Evolutionary conservation across 495 filamentous ascomycete species (phyloP).

Genomic region (Diplogelasinospora grovesii): DNA sequence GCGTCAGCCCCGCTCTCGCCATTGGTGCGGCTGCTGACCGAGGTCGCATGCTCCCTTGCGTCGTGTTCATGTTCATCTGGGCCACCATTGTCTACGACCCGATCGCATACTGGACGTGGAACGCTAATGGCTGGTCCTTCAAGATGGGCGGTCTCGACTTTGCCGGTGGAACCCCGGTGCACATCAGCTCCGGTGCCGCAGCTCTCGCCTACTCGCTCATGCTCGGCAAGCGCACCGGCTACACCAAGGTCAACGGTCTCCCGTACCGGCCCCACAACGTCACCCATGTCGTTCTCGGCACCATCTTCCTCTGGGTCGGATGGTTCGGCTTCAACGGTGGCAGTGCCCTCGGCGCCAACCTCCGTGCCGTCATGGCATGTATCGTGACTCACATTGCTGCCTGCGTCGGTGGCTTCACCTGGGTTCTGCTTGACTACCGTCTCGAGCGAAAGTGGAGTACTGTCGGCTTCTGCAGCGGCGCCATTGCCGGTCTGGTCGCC

Average conservation of each 20-base stretch:
- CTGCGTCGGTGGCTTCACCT: constrained; percentile 86
- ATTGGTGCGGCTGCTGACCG: constrained; percentile 90
- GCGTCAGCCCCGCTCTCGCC: constrained; percentile 68
- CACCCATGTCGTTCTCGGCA: constrained; percentile 92
- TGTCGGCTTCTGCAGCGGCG: constrained; percentile 95
- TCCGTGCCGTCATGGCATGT: constrained; percentile 75
- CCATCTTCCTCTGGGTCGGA: constrained; percentile 97
- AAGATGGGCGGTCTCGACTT: constrained; percentile 87
- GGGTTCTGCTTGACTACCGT: constrained; percentile 92
- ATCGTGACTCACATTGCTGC: constrained; percentile 69
- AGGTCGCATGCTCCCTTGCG: constrained; percentile 86
- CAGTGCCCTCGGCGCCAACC: constrained; percentile 79
- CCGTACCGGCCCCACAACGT: constrained; percentile 98
- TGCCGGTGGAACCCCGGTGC: constrained; percentile 92
- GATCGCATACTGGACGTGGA: constrained; percentile 99
- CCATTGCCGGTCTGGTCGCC: constrained; percentile 86
- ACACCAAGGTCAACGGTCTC: constrained; percentile 73
- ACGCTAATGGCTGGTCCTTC: constrained; percentile 75
- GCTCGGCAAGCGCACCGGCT: constrained; percentile 83
- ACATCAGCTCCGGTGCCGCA: constrained; percentile 85
- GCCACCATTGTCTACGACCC: constrained; percentile 89
- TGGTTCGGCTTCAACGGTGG: constrained; percentile 99
- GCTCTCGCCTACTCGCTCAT: constrained; percentile 88
- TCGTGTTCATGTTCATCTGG: constrained; percentile 98
- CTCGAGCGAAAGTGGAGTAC: constrained; percentile 95